Evolutionary conservation across 352 stramenopile species (phyloP).

Genomic region (Globisporangium emineosum): DNA sequence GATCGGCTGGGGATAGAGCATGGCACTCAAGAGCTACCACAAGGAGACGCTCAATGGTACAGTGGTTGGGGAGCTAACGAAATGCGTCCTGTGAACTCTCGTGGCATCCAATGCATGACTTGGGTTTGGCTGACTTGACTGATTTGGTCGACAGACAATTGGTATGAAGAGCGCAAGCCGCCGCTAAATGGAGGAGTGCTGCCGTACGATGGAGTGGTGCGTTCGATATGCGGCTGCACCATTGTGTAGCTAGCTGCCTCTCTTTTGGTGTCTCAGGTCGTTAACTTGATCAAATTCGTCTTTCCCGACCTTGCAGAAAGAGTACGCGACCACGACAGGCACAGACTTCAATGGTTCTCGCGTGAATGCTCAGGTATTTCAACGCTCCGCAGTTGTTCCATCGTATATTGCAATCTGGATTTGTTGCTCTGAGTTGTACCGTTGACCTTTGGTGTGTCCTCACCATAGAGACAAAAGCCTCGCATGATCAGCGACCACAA

Average conservation of each 20-base stretch:
- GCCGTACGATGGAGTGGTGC: slow-evolving; percentile 53
- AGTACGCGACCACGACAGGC: slow-evolving; percentile 54
- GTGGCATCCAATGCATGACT: background rate
- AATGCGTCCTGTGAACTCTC: background rate
- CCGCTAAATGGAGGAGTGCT: slow-evolving; percentile 69
- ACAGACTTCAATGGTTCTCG: slow-evolving; percentile 49
- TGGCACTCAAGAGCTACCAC: slow-evolving; percentile 83
- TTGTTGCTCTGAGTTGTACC: background rate
- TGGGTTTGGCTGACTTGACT: background rate
- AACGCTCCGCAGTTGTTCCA: background rate
- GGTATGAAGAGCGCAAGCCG: slow-evolving; percentile 69
- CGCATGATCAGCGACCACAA: slow-evolving; percentile 67
- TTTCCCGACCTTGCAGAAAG: slow-evolving; percentile 33
- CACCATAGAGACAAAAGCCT: slow-evolving; percentile 29
- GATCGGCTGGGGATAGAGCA: background rate
- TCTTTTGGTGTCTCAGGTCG: background rate
- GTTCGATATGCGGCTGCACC: background rate
- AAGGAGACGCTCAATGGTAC: slow-evolving; percentile 71
- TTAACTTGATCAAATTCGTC: background rate
- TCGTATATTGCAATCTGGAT: background rate
- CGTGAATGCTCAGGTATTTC: slow-evolving; percentile 27
- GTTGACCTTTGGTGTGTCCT: background rate
- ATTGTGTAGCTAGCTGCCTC: background rate
- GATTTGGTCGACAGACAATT: slow-evolving; percentile 56
- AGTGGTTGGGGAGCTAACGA: background rate